Base-by-base conservation (phyloP, 1,284 basidiomycete genomes). In the Melampsora larici-populina region DNA sequence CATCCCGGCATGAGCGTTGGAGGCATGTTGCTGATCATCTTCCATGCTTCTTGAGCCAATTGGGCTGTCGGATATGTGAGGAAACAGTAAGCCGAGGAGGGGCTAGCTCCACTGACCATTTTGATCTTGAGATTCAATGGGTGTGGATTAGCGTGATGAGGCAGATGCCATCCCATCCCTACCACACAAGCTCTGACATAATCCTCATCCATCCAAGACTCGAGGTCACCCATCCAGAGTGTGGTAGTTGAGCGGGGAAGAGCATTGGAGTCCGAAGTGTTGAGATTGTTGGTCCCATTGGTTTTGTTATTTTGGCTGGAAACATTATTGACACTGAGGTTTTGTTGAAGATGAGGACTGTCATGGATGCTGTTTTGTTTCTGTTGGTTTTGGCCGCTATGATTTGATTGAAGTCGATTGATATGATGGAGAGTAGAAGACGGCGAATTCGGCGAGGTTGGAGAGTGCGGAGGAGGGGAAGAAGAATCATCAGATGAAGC, bases 121-220 rank as follows among this genome's bases (percentile, higher is more conserved):
- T 79, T 49, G 87, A 83, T n/a, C 88, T 87, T 79, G 86, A 89
- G 46, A 90, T 90, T 46, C 91, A 89, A 83, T 89, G 90, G 85
- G 91, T 88, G 81, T 83, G 87, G 83, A 89, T 86, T 63, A 24
- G 65, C 62, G 48, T 76, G 26, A 29, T 60, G 48, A 63, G 77
- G 48, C 48, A 70, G 63, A 73, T 80, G 79, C 81, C 81, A 82
- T 24, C 79, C 80, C 77, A 81, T 80, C 63, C 79, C 65, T 33
- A 68, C 64, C 58, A 80, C 62, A 79, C 92, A 90, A 83, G 91
- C 90, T 83, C 90, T 90, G 64, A 89, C 90, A 86, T 93, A 93
- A 83, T 91, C 90, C 87, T 92, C 91, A 85, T 93, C 92, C 92
- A 93, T 93, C 92, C 92, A 93, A 81, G 90, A 89, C 84, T 93